phyloP scores from a whole-genome alignment of 2,329 filamentous ascomycete genomes.

The Clonostachys sp. region DNA sequence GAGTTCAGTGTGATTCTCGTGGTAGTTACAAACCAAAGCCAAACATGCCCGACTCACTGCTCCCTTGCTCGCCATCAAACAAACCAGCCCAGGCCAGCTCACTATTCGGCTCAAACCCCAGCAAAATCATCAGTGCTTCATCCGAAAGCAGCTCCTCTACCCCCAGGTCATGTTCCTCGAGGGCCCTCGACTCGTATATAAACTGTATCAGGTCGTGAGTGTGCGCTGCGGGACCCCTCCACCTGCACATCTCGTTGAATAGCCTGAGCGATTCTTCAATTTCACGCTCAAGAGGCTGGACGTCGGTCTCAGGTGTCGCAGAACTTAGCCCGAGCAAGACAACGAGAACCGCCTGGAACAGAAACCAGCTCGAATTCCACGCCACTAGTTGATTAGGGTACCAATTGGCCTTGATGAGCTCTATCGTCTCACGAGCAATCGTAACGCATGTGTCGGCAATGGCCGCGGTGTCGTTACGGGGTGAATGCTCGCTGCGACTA shows the following conservation, averaged over 20 bases:
- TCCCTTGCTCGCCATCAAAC: too few species aligned
- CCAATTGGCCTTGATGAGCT: background rate
- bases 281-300: background rate
- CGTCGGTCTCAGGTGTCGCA: background rate
- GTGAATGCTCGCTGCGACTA: background rate
- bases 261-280: background rate
- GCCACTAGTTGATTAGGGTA: slow-evolving; percentile 1
- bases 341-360: slow-evolving; percentile 1
- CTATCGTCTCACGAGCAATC: slow-evolving; percentile 1
- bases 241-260: background rate
- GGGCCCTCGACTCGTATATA: background rate
- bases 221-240: slow-evolving; percentile 1
- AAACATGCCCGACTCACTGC: too few species aligned
- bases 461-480: background rate
- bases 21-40: too few species aligned
- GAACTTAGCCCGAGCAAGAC: background rate
- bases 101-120: background rate
- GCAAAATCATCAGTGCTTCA: background rate
- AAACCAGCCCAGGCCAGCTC: background rate
- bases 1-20: too few species aligned
- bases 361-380: slow-evolving; percentile 1
- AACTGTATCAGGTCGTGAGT: slow-evolving; percentile 1
- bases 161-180: background rate
- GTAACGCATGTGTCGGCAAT: background rate
- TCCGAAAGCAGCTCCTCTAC: background rate